Base-by-base conservation (phyloP, 2,329 filamentous ascomycete species). In the Trichoderma koningiopsis region DNA sequence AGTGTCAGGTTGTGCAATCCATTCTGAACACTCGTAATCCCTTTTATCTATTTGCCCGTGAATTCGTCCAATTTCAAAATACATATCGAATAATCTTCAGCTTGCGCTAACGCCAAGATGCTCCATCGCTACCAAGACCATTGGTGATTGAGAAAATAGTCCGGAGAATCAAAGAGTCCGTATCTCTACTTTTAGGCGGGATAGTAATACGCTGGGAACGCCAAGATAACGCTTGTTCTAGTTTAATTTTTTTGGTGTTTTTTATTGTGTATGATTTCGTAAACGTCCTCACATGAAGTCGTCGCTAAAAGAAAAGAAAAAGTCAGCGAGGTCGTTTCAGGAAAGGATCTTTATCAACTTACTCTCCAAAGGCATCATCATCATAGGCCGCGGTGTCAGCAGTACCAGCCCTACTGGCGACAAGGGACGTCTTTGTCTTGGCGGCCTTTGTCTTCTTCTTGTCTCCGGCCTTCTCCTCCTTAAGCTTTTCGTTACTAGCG, bases 401-500 rank as follows among this genome's bases (percentile, higher is more conserved):
- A 61, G 82, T 82, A 72, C 85, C 85, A 75, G 85, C 81, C 77
- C 91, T 83, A 77, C 81, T 83, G 70, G 92, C 89, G 68, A 92
- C 91, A 61, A 98, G 84, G 7, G 89, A 91, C 22, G 92, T 89
- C 89, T 99, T 99, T 49, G 92, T 97, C 89, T 98, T 98, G 71
- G 93, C 92, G 5, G 94, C 94, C 88, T 98, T 98, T 75, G 86
- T 89, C 89, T 98, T 99, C 67, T 92, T 90, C 86, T 97, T 97
- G 73, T 97, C 93, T 4, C 92, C 89, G 4, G 91, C 90, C 87
- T 98, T 97, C 87, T 99, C 96, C 81, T 97, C 94, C 85, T 94
- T 96, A 91, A 98, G 91, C 87, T 97, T 97, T 88, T 98, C 96
- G 79, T 99, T 99, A 79, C 93, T 88, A 68, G 97, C 86, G 5